Evolutionary conservation across 345 rosid genomes (phyloP).

Genomic region (Ricinus communis): DNA sequence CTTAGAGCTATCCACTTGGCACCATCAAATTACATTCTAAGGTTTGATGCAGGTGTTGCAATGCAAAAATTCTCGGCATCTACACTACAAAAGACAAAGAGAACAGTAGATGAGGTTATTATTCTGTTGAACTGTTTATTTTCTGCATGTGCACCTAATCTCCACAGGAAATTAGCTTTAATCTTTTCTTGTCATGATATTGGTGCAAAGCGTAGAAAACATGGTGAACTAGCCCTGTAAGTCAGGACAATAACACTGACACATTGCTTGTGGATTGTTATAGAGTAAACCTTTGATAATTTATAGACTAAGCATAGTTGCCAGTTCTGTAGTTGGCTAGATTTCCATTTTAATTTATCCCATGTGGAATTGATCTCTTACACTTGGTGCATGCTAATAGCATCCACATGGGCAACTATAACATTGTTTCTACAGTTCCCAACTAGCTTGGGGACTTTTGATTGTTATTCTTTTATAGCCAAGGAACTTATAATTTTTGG

Average conservation of each 20-base stretch:
- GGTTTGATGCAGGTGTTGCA: conserved; percentile 97
- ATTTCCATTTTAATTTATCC: too few species aligned
- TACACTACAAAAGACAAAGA: conserved; percentile 85
- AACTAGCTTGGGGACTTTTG: too few species aligned
- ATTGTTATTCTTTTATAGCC: background rate
- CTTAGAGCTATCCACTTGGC: conserved; percentile 90
- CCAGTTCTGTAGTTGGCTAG: too few species aligned
- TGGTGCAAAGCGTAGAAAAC: background rate
- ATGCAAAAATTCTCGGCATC: conserved; percentile 98
- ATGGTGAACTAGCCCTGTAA: background rate
- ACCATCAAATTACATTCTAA: conserved; percentile 88
- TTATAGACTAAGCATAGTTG: too few species aligned
- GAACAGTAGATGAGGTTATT: conserved; percentile 84
- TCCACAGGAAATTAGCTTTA: background rate
- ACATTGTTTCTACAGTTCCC: too few species aligned
- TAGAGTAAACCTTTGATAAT: background rate
- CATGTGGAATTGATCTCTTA: too few species aligned
- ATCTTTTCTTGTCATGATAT: conserved; percentile 8
- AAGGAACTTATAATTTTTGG: background rate
- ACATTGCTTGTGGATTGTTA: conserved; percentile 1
- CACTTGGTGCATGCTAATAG: too few species aligned
- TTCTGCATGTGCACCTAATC: background rate
- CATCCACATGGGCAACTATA: too few species aligned
- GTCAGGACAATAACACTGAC: background rate
- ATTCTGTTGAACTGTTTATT: conserved; percentile 9